phyloP scores from a whole-genome alignment of 2,329 filamentous ascomycete genomes.

The Stemphylium lycopersici region DNA sequence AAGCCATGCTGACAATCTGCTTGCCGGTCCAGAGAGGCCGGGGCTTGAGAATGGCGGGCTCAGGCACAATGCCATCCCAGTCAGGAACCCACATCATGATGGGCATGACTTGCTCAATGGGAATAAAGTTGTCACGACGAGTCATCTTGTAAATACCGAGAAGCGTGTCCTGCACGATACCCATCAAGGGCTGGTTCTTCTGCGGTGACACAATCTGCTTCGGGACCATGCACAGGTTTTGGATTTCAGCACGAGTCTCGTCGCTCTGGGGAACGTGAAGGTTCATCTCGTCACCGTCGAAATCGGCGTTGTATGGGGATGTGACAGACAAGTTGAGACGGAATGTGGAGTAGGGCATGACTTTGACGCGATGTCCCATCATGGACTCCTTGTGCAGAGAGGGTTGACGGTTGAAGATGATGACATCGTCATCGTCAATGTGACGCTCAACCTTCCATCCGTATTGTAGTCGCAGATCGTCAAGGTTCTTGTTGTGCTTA shows the following conservation, averaged over 20 bases:
- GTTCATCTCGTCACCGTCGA: constrained; percentile 99
- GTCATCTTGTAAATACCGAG: constrained; percentile 97
- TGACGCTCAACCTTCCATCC: constrained; percentile 99
- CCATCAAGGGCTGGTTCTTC: constrained; percentile 96
- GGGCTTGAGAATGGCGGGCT: constrained; percentile 92
- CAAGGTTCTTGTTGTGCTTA: constrained; percentile 86
- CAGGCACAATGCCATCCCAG: constrained; percentile 94
- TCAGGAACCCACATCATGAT: constrained; percentile 96
- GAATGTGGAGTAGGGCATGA: constrained; percentile 99
- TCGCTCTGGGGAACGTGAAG: constrained; percentile 98
- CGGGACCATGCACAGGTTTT: constrained; percentile 95
- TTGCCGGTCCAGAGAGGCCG: constrained; percentile 96
- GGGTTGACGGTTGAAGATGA: constrained; percentile 99
- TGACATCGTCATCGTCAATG: constrained; percentile 93
- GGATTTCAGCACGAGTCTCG: constrained; percentile 93
- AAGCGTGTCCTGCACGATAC: constrained; percentile 97
- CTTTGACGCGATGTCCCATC: constrained; percentile 97
- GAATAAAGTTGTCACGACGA: constrained; percentile 87
- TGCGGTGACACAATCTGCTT: constrained; percentile 98
- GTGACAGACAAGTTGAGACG: constrained; percentile 96
- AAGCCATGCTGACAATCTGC: constrained; percentile 92
- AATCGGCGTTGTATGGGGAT: constrained; percentile 99
- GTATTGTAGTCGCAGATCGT: constrained; percentile 86
- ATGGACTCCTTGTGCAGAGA: constrained; percentile 99
- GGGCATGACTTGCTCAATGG: constrained; percentile 93